Evolutionary conservation across 192 early-diverging fungal genomes (phyloP).

Genomic region (Phlyctochytrium planicorne): DNA sequence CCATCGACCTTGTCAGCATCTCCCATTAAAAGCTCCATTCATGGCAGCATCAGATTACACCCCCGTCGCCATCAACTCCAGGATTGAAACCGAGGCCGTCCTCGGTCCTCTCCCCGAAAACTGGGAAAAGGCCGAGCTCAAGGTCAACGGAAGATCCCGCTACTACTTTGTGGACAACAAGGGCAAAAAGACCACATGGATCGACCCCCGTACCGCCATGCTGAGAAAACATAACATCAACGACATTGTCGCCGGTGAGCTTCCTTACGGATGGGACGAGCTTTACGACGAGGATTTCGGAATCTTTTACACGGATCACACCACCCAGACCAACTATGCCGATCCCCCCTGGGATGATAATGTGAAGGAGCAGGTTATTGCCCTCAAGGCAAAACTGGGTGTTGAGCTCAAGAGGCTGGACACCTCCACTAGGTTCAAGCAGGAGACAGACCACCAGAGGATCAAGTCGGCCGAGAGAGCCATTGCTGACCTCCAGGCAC

Average conservation of each 20-base stretch:
- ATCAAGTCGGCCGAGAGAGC: conserved; percentile 18
- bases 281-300: conserved; percentile 24
- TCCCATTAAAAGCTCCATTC: too few species aligned
- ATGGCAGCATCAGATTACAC: conserved; percentile 13
- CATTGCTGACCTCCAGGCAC: conserved; percentile 14
- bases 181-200: conserved; percentile 43
- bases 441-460: conserved; percentile 2
- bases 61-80: conserved; percentile 31
- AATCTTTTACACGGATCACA: conserved; percentile 35
- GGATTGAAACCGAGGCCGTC: conserved; percentile 40
- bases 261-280: conserved; percentile 42
- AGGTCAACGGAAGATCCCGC: conserved; percentile 24
- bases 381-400: conserved; percentile 12
- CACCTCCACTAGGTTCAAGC: not conserved
- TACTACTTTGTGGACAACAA: conserved; percentile 51
- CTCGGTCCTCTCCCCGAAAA: conserved; percentile 34
- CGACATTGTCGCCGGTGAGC: conserved; percentile 40
- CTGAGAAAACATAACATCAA: conserved; percentile 40
- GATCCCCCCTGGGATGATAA: conserved; percentile 33
- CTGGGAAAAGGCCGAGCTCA: conserved; percentile 33
- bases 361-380: conserved; percentile 17
- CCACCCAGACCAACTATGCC: conserved; percentile 32
- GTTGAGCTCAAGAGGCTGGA: not conserved
- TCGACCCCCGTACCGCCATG: conserved; percentile 44
- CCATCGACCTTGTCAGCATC: too few species aligned